Percentiles rank a stretch among this genome's conserved stretches.
These are phyloP conservation scores for Elaeagnus macrophylla DNA, from an alignment of 306 rosid genomes.

Conservation along the genomic window DNA sequence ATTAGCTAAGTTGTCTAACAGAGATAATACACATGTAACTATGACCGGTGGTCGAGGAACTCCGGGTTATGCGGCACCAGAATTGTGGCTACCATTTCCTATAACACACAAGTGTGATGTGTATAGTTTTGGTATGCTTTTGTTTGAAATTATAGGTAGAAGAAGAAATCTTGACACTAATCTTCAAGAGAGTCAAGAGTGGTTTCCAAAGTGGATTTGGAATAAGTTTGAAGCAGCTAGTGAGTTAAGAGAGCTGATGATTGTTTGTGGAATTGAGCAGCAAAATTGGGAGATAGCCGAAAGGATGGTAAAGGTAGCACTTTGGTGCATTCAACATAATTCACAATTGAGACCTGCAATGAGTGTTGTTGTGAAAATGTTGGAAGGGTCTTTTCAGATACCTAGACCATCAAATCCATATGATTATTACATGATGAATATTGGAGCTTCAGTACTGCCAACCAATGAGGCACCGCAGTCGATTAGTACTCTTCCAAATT, in stretches of 20 bases:
- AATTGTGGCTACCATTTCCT: conserved; percentile 41
- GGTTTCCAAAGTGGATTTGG: conserved; percentile 45
- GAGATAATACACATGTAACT: conserved; percentile 31
- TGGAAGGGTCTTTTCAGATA: conserved; percentile 44
- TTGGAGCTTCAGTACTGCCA: neutral
- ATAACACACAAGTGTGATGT: conserved; percentile 47
- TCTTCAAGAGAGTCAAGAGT: conserved; percentile 25
- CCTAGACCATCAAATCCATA: conserved; percentile 33
- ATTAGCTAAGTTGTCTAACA: conserved; percentile 34
- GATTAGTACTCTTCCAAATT: neutral
- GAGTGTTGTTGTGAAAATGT: conserved; percentile 43
- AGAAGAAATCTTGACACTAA: conserved; percentile 29
- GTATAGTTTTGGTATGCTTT: conserved; percentile 44
- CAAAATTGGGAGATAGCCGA: conserved; percentile 21
- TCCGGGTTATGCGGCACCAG: conserved; percentile 47
- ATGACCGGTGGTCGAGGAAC: conserved; percentile 46
- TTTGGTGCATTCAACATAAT: conserved; percentile 37
- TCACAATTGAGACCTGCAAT: conserved; percentile 41
- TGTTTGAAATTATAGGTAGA: conserved; percentile 39
- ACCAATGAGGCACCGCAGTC: neutral
- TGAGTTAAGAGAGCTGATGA: conserved; percentile 10
- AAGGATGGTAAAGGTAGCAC: conserved; percentile 33
- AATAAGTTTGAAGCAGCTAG: conserved; percentile 20
- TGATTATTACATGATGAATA: conserved; percentile 17
- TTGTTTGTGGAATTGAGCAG: conserved; percentile 29